Evolutionary conservation across 1,284 basidiomycete species (phyloP).

Genomic region (Cutaneotrichosporon cyanovorans): DNA sequence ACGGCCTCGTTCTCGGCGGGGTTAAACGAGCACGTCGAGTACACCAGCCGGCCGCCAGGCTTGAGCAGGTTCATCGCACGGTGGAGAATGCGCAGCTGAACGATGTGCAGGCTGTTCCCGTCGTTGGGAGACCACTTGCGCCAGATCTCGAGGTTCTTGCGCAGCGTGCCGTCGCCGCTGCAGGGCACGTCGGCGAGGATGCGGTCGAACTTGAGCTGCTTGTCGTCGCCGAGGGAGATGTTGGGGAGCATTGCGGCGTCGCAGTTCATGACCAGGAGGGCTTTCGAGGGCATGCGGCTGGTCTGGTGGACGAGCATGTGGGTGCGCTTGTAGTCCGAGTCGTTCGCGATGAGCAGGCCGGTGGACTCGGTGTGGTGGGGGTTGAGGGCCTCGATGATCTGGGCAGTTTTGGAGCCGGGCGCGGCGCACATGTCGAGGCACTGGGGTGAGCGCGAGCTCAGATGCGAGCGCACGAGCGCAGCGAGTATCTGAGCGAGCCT

Average conservation of each 20-base stretch:
- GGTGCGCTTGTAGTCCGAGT: slow-evolving; percentile 76
- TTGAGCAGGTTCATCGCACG: slow-evolving; percentile 87
- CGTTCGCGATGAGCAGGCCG: slow-evolving; percentile 46
- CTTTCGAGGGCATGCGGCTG: slow-evolving; percentile 84
- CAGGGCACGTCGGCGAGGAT: slow-evolving; percentile 95
- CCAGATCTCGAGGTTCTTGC: slow-evolving; percentile 96
- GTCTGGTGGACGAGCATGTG: slow-evolving; percentile 97
- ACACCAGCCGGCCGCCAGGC: slow-evolving; percentile 81
- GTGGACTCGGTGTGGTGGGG: slow-evolving; percentile 39
- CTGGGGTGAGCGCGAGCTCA: slow-evolving; percentile 49
- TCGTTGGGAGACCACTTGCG: slow-evolving; percentile 81
- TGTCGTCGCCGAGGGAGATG: slow-evolving; percentile 50
- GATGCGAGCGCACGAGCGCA: too few relatives aligned
- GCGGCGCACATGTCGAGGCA: slow-evolving; percentile 99
- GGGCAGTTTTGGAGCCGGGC: slow-evolving; percentile 74
- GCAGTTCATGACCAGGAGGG: slow-evolving; percentile 89
- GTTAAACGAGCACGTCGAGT: slow-evolving; percentile 97
- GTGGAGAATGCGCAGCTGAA: slow-evolving; percentile 86
- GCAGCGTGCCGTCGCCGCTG: slow-evolving; percentile 89
- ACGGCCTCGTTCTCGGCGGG: slow-evolving; percentile 98
- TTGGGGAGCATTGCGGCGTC: slow-evolving; percentile 82
- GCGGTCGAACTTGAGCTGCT: slow-evolving; percentile 73
- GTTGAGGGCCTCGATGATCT: slow-evolving; percentile 47
- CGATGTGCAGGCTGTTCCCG: slow-evolving; percentile 83
- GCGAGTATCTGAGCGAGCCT: too few relatives aligned